Evolutionary conservation across 106 monocot species (phyloP).

Genomic region (Allium cepa): DNA sequence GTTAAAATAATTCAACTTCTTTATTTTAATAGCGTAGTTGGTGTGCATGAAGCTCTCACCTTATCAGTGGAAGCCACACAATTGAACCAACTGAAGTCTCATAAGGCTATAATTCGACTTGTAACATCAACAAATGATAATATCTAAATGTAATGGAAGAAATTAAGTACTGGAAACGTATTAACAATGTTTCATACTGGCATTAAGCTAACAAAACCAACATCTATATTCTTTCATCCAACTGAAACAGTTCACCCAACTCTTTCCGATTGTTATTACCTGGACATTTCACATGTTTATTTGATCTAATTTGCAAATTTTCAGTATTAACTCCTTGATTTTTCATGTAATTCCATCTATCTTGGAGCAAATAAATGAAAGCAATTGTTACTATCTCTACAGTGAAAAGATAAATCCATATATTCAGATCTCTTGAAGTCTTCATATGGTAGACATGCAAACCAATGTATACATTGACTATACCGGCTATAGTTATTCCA

Average conservation of each 20-base stretch:
- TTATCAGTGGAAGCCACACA: no score
- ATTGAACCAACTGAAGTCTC: no score
- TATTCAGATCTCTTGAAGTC: constrained; percentile 32
- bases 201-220: neutral
- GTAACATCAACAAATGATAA: no score
- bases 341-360: constrained; percentile 48
- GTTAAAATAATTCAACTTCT: no score
- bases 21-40: no score
- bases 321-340: constrained; percentile 33
- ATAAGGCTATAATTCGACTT: no score
- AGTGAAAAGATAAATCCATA: constrained; percentile 56
- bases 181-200: no score
- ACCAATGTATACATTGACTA: constrained; percentile 56
- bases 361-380: constrained; percentile 55
- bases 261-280: constrained; percentile 17
- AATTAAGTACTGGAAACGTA: no score
- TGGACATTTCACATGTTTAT: constrained; percentile 27
- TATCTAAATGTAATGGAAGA: no score
- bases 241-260: constrained; percentile 1
- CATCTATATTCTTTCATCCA: neutral
- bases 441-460: constrained; percentile 41
- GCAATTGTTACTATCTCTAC: constrained; percentile 34
- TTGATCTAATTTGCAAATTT: constrained; percentile 27
- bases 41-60: no score
- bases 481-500: constrained; percentile 27